A percentile compares a stretch with the other conserved stretches of the same genome.
Evolutionary conservation across 2,329 filamentous ascomycete genomes (phyloP).

Genomic region (Neofusicoccum laricinum): DNA sequence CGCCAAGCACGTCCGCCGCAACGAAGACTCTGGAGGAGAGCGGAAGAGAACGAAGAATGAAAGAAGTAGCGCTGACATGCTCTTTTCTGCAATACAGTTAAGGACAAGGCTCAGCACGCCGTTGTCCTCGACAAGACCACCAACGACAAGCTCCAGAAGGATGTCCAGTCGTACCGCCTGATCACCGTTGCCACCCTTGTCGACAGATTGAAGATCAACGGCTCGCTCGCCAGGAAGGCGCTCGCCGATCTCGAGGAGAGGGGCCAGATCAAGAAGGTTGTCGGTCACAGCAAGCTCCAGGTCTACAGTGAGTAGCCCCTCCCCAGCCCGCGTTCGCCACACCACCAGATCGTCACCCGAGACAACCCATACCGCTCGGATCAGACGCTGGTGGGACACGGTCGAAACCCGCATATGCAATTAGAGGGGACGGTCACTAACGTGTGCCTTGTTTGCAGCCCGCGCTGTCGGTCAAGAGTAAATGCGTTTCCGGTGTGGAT

Average conservation of each 20-base stretch:
- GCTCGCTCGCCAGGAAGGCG: constrained; percentile 87
- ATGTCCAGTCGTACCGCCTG: constrained; percentile 99
- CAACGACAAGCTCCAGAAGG: constrained; percentile 98
- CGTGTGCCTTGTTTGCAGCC: neutral
- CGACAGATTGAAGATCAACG: constrained; percentile 99
- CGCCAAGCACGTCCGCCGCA: neutral
- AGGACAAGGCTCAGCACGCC: constrained; percentile 99
- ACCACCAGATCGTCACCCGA: neutral
- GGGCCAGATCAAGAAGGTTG: constrained; percentile 97
- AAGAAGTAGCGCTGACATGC: constrained; percentile 20
- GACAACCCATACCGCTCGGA: neutral
- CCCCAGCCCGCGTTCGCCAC: neutral
- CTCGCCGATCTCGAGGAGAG: constrained; percentile 94
- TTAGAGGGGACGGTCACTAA: neutral
- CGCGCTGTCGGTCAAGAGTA: constrained; percentile 15
- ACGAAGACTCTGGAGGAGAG: neutral
- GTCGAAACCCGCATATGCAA: neutral
- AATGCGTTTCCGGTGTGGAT: constrained; percentile 1
- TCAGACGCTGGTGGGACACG: neutral
- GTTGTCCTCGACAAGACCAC: constrained; percentile 98
- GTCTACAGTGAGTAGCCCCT: constrained; percentile 77
- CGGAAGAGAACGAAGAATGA: neutral
- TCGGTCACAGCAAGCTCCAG: constrained; percentile 94
- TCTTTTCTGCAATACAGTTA: constrained; percentile 63
- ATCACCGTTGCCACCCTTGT: constrained; percentile 98